A percentile compares a stretch with the other conserved stretches of the same genome.
Evolutionary conservation across 2,329 filamentous ascomycete species (phyloP).

Genomic region (Cyphellophora europaea): DNA sequence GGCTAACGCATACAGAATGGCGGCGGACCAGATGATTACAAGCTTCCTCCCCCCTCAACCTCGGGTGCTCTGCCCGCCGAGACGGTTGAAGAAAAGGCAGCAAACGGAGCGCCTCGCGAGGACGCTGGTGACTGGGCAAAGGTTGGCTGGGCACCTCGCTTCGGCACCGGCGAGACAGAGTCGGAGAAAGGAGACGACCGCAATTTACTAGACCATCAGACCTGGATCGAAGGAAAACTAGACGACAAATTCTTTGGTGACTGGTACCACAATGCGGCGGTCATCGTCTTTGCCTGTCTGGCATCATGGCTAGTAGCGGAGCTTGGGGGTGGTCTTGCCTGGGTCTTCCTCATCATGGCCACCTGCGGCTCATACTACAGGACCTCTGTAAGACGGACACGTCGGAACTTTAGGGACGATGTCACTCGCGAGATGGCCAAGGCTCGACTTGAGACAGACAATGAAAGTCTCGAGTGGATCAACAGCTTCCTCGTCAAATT

Average conservation of each 20-base stretch:
- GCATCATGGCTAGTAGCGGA: conserved; percentile 83
- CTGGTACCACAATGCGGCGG: conserved; percentile 95
- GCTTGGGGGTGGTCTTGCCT: conserved; percentile 81
- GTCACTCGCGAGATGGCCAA: conserved; percentile 82
- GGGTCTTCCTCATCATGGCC: conserved; percentile 90
- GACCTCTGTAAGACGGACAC: conserved; percentile 84
- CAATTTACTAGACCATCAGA: conserved; percentile 76
- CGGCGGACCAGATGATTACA: conserved; percentile 58
- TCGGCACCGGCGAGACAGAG: conserved; percentile 46
- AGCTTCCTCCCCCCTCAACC: conserved; percentile 67
- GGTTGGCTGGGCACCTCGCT: conserved; percentile 83
- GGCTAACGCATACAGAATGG: conserved; percentile 43
- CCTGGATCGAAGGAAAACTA: conserved; percentile 72
- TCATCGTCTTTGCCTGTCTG: conserved; percentile 89
- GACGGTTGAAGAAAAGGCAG: conserved; percentile 39
- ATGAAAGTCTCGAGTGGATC: conserved; percentile 95
- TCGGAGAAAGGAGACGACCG: conserved; percentile 46
- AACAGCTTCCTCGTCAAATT: conserved; percentile 98
- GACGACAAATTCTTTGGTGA: conserved; percentile 90
- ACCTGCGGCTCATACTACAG: conserved; percentile 91
- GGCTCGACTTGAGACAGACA: conserved; percentile 77
- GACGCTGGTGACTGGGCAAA: conserved; percentile 49
- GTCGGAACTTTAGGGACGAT: conserved; percentile 93
- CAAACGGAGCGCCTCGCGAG: conserved; percentile 36
- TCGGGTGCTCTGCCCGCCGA: conserved; percentile 53